phyloP scores from a whole-genome alignment of 768 basidiomycete species.

The Hypholoma fasciculare region DNA sequence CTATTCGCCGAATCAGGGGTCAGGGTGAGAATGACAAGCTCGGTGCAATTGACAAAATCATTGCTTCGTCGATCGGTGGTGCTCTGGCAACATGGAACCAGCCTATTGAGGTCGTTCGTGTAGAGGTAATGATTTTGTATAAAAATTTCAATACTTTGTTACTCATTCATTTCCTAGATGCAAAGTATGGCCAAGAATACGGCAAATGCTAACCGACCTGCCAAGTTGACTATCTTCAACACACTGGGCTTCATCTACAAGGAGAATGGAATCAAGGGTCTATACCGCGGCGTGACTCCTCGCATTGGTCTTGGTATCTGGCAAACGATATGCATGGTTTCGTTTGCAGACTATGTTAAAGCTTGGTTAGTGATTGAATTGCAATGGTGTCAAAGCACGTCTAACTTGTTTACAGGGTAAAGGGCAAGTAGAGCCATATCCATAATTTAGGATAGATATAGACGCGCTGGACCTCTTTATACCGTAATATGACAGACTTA shows the following conservation, averaged over 20 bases:
- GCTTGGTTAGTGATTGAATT: slow-evolving; percentile 51
- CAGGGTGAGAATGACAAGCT: slow-evolving; percentile 76
- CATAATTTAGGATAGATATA: slow-evolving; percentile 13
- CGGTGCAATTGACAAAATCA: slow-evolving; percentile 81
- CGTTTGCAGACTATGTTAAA: slow-evolving; percentile 95
- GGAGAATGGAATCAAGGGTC: slow-evolving; percentile 93
- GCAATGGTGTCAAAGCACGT: neutral
- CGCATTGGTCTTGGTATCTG: slow-evolving; percentile 95
- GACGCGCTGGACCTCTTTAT: slow-evolving; percentile 16
- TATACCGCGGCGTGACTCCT: slow-evolving; percentile 97
- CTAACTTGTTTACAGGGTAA: slow-evolving; percentile 44
- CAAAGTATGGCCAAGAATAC: slow-evolving; percentile 94
- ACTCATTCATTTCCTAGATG: slow-evolving; percentile 63
- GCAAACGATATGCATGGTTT: slow-evolving; percentile 99
- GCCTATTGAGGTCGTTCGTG: slow-evolving; percentile 95
- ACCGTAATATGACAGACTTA: slow-evolving; percentile 24
- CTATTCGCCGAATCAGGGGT: slow-evolving; percentile 77
- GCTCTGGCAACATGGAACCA: slow-evolving; percentile 99
- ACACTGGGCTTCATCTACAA: slow-evolving; percentile 94
- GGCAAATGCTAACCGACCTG: slow-evolving; percentile 78
- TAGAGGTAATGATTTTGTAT: slow-evolving; percentile 64
- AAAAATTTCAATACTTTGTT: neutral
- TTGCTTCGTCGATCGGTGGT: slow-evolving; percentile 87
- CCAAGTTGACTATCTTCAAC: slow-evolving; percentile 88
- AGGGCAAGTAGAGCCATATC: slow-evolving; percentile 34